Percentiles rank a stretch among this genome's conserved stretches.
These are phyloP conservation scores for Madurella fahalii DNA, from an alignment of 2,329 filamentous ascomycete genomes.

Conservation along the genomic window DNA sequence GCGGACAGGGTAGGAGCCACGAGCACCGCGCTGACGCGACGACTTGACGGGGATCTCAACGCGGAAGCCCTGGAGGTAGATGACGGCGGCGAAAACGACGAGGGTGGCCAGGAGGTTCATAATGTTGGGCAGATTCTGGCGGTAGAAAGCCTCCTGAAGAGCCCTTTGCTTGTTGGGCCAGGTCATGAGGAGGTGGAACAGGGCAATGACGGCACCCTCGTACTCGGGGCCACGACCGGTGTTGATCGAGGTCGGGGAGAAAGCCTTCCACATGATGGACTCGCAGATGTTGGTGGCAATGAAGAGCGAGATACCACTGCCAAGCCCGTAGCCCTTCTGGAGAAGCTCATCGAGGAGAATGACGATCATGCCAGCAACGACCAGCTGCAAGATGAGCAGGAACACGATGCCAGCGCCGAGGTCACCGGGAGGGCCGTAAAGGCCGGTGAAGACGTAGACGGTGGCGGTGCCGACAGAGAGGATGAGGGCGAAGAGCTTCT, in stretches of 20 bases:
- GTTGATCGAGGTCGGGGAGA: slow-evolving; percentile 99
- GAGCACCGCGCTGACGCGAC: slow-evolving; percentile 95
- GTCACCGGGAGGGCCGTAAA: slow-evolving; percentile 94
- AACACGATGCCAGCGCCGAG: slow-evolving; percentile 98
- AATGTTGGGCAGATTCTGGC: slow-evolving; percentile 98
- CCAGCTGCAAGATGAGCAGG: slow-evolving; percentile 94
- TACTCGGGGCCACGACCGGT: slow-evolving; percentile 98
- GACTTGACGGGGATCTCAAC: slow-evolving; percentile 99
- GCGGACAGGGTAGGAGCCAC: slow-evolving; percentile 95
- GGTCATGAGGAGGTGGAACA: slow-evolving; percentile 96
- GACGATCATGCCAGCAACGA: slow-evolving; percentile 96
- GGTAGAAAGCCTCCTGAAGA: slow-evolving; percentile 97
- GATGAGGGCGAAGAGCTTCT: slow-evolving; percentile 98
- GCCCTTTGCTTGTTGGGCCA: slow-evolving; percentile 99
- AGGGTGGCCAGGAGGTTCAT: slow-evolving; percentile 97
- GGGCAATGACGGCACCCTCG: slow-evolving; percentile 94
- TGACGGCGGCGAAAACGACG: slow-evolving; percentile 90
- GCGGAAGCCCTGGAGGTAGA: slow-evolving; percentile 99
- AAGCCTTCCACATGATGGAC: slow-evolving; percentile 99
- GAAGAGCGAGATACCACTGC: slow-evolving; percentile 98
- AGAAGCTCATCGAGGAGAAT: slow-evolving; percentile 98
- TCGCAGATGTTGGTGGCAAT: slow-evolving; percentile 99
- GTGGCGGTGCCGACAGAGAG: slow-evolving; percentile 96
- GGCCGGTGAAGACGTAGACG: slow-evolving; percentile 96
- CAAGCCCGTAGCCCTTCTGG: slow-evolving; percentile 98